A percentile compares a stretch with the other conserved stretches of the same genome.
Conservation (phyloP, 257 asterid genomes). For the Mentha longifolia region DNA sequence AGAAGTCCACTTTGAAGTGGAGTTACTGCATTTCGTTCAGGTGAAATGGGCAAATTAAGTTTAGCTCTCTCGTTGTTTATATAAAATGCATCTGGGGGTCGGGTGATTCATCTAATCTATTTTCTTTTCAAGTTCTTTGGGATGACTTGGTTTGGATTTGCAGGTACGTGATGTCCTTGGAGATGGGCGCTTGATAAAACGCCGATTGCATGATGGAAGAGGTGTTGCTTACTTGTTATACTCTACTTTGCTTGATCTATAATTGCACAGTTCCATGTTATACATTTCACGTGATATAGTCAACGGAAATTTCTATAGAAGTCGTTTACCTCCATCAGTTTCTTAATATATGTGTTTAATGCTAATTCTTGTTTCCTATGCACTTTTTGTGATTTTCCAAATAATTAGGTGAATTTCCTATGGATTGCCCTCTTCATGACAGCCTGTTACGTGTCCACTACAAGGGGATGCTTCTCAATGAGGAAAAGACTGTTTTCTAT, state of each 20-base stretch:
- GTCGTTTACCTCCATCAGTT: background rate
- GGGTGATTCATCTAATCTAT: background rate
- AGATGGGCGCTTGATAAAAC: slow-evolving; percentile 94
- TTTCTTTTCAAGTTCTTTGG: slow-evolving; percentile 22
- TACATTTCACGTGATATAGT: background rate
- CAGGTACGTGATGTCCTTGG: slow-evolving; percentile 99
- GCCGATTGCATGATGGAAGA: slow-evolving; percentile 90
- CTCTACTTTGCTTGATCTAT: slow-evolving; percentile 1
- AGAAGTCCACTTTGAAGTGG: slow-evolving; percentile 93
- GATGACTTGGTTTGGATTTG: slow-evolving; percentile 30
- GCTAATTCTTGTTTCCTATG: slow-evolving; percentile 8
- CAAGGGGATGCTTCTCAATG: slow-evolving; percentile 89
- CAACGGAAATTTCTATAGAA: background rate
- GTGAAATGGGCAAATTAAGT: slow-evolving; percentile 38
- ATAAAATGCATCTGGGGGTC: background rate
- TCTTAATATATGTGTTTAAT: too few species aligned
- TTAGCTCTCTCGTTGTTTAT: slow-evolving; percentile 14
- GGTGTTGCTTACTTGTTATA: slow-evolving; percentile 47
- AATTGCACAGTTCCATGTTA: background rate
- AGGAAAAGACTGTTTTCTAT: slow-evolving; percentile 74
- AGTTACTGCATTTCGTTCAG: slow-evolving; percentile 88
- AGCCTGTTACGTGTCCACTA: slow-evolving; percentile 86
- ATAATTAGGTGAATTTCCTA: slow-evolving; percentile 92
- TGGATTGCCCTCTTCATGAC: slow-evolving; percentile 99
- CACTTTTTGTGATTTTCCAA: slow-evolving; percentile 35